Evolutionary conservation across 1,139 yeast genomes (phyloP).

Genomic region (Hemisphaericaspora xylofermentans): DNA sequence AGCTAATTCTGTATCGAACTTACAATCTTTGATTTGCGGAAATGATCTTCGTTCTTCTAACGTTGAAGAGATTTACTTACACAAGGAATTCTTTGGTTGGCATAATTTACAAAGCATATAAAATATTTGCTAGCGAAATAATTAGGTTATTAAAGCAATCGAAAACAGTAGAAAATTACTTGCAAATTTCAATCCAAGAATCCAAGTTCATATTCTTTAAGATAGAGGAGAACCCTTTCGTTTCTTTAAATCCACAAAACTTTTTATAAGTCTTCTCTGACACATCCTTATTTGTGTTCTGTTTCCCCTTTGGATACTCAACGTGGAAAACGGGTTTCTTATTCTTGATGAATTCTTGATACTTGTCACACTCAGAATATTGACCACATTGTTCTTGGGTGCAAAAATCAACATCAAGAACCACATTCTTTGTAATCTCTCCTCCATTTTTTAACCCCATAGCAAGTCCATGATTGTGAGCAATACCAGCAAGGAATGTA

Average conservation of each 20-base stretch:
- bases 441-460: conserved; percentile 23
- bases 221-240: conserved; percentile 19
- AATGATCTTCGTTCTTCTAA: conserved; percentile 24
- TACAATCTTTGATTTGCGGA: conserved; percentile 35
- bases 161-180: background rate
- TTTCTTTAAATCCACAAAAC: conserved; percentile 13
- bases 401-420: conserved; percentile 16
- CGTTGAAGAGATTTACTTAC: conserved; percentile 53
- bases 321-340: conserved; percentile 21
- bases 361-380: conserved; percentile 20
- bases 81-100: conserved; percentile 64
- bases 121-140: too few relatives aligned
- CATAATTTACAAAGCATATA: too few relatives aligned
- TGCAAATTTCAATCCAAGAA: conserved; percentile 14
- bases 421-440: conserved; percentile 16
- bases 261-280: conserved; percentile 5
- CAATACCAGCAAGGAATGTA: conserved; percentile 14
- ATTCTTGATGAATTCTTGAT: conserved; percentile 13
- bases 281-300: conserved; percentile 11
- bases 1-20: conserved; percentile 41
- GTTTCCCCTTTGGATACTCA: conserved; percentile 21
- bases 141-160: background rate
- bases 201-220: conserved; percentile 21
- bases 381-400: conserved; percentile 24
- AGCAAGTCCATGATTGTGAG: conserved; percentile 14